These are phyloP conservation scores for Ophiostoma perfectum DNA, from an alignment of 2,329 filamentous ascomycete species.

Conservation along the genomic window DNA sequence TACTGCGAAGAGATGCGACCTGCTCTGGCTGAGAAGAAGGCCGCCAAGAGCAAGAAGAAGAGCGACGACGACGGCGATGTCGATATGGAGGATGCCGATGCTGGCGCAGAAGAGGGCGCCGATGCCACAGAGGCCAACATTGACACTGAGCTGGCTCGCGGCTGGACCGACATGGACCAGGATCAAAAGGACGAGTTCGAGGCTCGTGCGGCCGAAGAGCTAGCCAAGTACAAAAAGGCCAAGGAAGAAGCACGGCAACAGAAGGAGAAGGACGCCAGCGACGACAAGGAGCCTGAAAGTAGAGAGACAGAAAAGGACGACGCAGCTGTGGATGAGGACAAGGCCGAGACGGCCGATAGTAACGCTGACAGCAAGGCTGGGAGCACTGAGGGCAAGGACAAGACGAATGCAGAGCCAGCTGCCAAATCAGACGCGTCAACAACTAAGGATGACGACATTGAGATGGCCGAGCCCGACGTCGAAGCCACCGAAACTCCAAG, in stretches of 20 bases:
- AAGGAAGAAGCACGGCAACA: conserved; percentile 33
- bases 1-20: conserved; percentile 49
- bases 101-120: conserved; percentile 27
- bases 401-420: not conserved
- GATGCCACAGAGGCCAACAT: conserved; percentile 32
- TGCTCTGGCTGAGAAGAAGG: conserved; percentile 39
- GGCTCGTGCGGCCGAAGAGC: conserved; percentile 38
- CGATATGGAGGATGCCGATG: conserved; percentile 34
- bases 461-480: conserved; percentile 46
- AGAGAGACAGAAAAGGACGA: conserved; percentile 16
- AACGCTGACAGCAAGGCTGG: conserved; percentile 12
- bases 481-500: conserved; percentile 25
- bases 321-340: conserved; percentile 14
- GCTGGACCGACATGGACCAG: conserved; percentile 51
- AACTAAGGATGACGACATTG: conserved; percentile 44
- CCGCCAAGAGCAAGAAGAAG: conserved; percentile 33
- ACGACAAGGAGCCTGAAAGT: conserved; percentile 14
- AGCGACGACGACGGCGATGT: conserved; percentile 35
- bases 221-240: conserved; percentile 41
- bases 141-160: conserved; percentile 51
- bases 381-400: not conserved
- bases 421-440: not conserved
- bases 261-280: conserved; percentile 19
- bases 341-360: not conserved
- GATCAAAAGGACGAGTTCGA: conserved; percentile 47